Base-by-base conservation (phyloP, 2,329 filamentous ascomycete species). In the Parafenestella ontariensis region DNA sequence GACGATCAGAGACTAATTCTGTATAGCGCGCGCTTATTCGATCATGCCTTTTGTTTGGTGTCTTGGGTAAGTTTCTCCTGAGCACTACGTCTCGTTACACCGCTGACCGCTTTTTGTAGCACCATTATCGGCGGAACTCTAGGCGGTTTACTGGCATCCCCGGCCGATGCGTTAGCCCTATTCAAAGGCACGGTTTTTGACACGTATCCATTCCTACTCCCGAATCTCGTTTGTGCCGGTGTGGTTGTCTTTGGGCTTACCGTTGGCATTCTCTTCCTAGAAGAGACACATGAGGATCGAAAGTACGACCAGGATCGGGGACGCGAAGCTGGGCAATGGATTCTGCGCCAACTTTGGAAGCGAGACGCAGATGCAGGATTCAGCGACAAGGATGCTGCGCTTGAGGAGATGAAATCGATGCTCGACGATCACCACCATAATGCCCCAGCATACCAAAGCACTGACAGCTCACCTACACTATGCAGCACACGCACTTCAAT, bases 11-110 rank as follows among this genome's bases (percentile, higher is more conserved):
- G 39, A 59, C 68, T 76, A 62, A 76, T 54, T 61, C 46, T 51
- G 24, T 57, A 49, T 61, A 92, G 90, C 93, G 64, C 91, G 91
- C 66, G 95, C 94, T 45, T 99, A 96, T 78, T 92, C 94, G 11
- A 93, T 98, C 65, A 97, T 99, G 92, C 95, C 95, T 6, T 92
- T 96, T 73, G 91, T 98, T 23, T 99, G 95, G 95, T 97, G 93
- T 73, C 84, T 99, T 70, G 95, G 95, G 82, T 91, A 81, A 78
- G 74, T 67, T 59, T 59, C 54, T 56, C 51, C 56, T 57, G 33
- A 42, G 33, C 33, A 53, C 42, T 13, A 50, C 34, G 34, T 46
- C 53, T 49, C 43, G 52, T n/a, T 46, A 60, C 58, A 43, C 49
- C 31, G 52, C 64, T 72, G 67, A 65, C 52, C 57, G 65, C 66